Evolutionary conservation across 352 stramenopile species (phyloP), one percentile per base, ranked within the genome.

Genomic region (Pythium oligandrum): DNA sequence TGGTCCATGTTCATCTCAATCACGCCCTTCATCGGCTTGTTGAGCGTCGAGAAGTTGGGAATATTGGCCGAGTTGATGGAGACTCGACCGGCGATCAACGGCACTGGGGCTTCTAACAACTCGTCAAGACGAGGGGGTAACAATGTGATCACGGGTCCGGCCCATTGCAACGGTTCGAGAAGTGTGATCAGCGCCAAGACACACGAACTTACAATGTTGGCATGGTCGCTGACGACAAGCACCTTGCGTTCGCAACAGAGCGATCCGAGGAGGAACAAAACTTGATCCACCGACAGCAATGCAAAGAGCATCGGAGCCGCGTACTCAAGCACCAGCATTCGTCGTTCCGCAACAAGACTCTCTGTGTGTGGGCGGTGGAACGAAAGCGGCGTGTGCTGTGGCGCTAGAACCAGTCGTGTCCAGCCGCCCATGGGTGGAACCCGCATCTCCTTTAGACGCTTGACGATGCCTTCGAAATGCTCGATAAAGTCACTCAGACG

Each of bases 1-100:
- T 83, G 68, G 53, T 93, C 83, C 74, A 93, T 84, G 42, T 88
- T 82, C 70, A 93, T 87, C 56, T 90, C 76, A 47, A 90, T 86
- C 9, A 93, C 75, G 11, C 79, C 78, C 9, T 67, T 68, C 70
- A 90, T 88, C 7, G 80, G 73, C 9, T 55, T 61, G 4, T 66
- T 68, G 31, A 88, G 55, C 30, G 78, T 87, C 30, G 78, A 86
- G 39, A 83, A 86, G 2, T 73, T 80, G 11, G 51, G 59, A 44
- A 73, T 75, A 7, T 55, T 53, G 0, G 57, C 65, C 4, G 70
- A 83, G 32, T 71, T 71, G 35, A 83, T 78, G 0, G 73, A 86
- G 26, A 93, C 78, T 5, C 80, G 75, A n/a, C 83, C 83, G 12
- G 78, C 83, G 35, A 93, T 88, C 11, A 93, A 51, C 6, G 83